phyloP scores from a whole-genome alignment of 179 eudicot genomes.

The Spergularia azorica region DNA sequence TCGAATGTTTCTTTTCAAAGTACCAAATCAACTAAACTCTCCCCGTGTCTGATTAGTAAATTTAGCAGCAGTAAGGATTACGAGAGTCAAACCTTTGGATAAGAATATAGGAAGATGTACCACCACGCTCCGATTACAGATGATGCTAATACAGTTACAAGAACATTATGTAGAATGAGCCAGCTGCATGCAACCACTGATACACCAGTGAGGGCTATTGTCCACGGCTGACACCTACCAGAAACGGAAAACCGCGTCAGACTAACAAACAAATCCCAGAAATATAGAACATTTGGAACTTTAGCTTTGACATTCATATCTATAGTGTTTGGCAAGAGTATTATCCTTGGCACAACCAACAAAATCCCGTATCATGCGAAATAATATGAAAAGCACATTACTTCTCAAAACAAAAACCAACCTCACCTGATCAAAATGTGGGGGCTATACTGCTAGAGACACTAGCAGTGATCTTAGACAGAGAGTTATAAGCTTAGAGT shows the following conservation, averaged over 20 bases:
- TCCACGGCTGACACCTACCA: conserved; percentile 96
- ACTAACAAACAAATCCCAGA: neutral
- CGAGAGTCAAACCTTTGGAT: conserved; percentile 74
- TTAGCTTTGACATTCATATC: neutral
- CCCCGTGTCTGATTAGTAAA: neutral
- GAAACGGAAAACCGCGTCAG: neutral
- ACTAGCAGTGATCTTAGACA: neutral
- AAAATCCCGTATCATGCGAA: neutral
- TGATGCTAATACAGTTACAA: conserved; percentile 51
- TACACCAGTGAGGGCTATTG: conserved; percentile 70
- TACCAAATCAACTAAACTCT: neutral
- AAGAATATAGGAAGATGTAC: conserved; percentile 90
- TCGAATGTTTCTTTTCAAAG: neutral
- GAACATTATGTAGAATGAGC: conserved; percentile 62
- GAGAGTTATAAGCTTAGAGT: neutral
- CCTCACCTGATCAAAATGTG: neutral
- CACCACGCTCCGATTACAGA: conserved; percentile 73
- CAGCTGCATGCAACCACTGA: conserved; percentile 64
- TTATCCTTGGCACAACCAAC: neutral
- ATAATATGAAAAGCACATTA: neutral
- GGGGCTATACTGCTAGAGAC: neutral
- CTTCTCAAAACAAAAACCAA: neutral
- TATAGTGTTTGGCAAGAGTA: neutral
- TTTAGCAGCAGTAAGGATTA: neutral
- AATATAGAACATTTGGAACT: no score